Evolutionary conservation across 2,329 filamentous ascomycete genomes (phyloP), one percentile per base, ranked within the genome.

Genomic region (Raffaelea deltoideospora): DNA sequence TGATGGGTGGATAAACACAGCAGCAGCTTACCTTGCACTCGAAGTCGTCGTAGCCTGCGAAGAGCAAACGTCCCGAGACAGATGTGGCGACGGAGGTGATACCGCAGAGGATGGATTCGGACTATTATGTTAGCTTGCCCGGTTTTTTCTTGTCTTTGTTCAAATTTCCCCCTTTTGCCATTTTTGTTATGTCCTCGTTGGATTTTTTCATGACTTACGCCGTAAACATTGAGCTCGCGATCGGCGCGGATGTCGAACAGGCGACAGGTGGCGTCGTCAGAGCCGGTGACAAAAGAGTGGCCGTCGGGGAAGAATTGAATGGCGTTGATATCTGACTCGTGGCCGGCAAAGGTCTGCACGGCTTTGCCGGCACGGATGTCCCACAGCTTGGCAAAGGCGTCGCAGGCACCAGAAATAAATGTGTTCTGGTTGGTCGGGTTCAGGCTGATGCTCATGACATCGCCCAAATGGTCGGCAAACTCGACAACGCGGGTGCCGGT

Each of bases 281-380:
- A 96, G 40, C 90, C 90, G 37, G 90, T 96, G 47, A 93, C 90
- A 54, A 98, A 96, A 20, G 90, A 93, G 59, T 96, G 93, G 43
- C 90, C 90, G 53, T 96, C 92, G 37, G 90, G 90, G 76, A 96
- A 96, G 67, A 96, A 98, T 57, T 96, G 90, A 46, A 98, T 95
- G 50, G 90, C 90, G 59, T 98, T 98, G 67, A 98, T 98, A 54
- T 98, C 90, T 31, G 87, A 95, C 61, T 96, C 90, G 61, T 96
- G 90, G 21, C 90, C 90, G 37, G 90, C 87, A 59, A 98, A 98
- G 3, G 90, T 98, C 67, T 98, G 90, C 36, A 94, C 87, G 47
- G 90, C 92, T 70, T 95, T 95, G 53, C 92, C 88, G 47, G 90
- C 87, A 54, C 90, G 83, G 49, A 96, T 94, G 65, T 98, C 90